Percentiles rank a stretch among this genome's conserved stretches.
Conservation (phyloP, 768 basidiomycete genomes). For the Collybia mongolica region DNA sequence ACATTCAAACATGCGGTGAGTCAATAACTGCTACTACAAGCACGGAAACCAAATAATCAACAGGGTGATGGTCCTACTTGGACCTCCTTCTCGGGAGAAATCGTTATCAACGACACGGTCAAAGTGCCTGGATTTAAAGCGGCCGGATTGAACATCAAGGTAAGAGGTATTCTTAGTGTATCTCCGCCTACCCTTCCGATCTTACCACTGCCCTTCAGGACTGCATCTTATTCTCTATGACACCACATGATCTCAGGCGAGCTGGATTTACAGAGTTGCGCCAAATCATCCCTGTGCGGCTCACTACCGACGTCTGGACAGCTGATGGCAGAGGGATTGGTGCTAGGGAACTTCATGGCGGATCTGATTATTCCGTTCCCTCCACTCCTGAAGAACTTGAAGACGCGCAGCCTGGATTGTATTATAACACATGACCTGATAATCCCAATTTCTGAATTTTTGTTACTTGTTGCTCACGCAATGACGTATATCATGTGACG, state of each 20-base stretch:
- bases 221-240: conserved; percentile 59
- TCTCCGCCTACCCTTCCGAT: not conserved
- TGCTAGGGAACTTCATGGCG: not conserved
- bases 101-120: conserved; percentile 45
- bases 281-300: conserved; percentile 57
- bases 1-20: conserved; percentile 55
- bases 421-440: not conserved
- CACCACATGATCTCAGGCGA: conserved; percentile 53
- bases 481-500: no score
- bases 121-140: conserved; percentile 65
- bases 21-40: conserved; percentile 4
- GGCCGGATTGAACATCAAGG: conserved; percentile 63
- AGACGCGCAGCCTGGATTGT: conserved; percentile 1
- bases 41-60: not conserved
- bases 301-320: conserved; percentile 63
- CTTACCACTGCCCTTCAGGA: conserved; percentile 41
- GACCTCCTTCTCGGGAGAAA: conserved; percentile 62
- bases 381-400: conserved; percentile 2
- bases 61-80: conserved; percentile 67
- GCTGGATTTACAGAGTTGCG: conserved; percentile 60
- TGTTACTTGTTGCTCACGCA: no score
- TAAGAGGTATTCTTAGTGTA: conserved; percentile 21
- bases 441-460: no score
- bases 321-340: conserved; percentile 36
- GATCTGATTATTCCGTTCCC: conserved; percentile 12